These are phyloP conservation scores for Rubroboletus pulcherrimus DNA, from an alignment of 768 basidiomycete genomes.

Conservation along the genomic window DNA sequence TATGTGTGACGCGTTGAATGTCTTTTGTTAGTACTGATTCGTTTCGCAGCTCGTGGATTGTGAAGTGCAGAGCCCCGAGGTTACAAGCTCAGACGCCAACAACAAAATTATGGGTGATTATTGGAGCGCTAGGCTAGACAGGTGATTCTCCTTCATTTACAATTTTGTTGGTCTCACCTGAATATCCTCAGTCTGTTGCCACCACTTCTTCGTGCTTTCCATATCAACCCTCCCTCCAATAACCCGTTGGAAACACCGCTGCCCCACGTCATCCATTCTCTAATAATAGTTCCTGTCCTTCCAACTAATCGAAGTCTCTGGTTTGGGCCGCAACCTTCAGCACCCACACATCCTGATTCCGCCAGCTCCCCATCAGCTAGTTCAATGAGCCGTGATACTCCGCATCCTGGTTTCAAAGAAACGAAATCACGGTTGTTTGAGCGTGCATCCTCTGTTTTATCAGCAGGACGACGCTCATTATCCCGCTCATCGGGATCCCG, in stretches of 20 bases:
- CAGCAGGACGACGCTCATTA: slow-evolving; percentile 29
- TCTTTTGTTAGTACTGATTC: neutral
- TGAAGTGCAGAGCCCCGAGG: slow-evolving; percentile 38
- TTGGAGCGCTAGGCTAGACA: slow-evolving; percentile 72
- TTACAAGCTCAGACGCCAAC: slow-evolving; percentile 15
- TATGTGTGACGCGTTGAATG: slow-evolving; percentile 19
- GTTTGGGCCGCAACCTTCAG: slow-evolving; percentile 49
- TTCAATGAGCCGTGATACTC: slow-evolving; percentile 9
- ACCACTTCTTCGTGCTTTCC: slow-evolving; percentile 68
- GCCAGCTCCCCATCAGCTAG: slow-evolving; percentile 32
- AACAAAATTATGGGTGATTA: slow-evolving; percentile 64
- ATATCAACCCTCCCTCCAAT: slow-evolving; percentile 55
- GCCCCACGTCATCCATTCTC: slow-evolving; percentile 75
- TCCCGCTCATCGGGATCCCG: slow-evolving; percentile 48
- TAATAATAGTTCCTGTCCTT: slow-evolving; percentile 74
- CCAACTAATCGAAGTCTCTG: slow-evolving; percentile 54
- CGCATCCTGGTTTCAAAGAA: slow-evolving; percentile 17
- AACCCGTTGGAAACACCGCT: slow-evolving; percentile 70
- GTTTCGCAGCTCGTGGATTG: slow-evolving; percentile 35
- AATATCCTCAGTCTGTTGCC: slow-evolving; percentile 48
- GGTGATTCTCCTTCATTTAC: slow-evolving; percentile 40
- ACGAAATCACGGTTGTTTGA: slow-evolving; percentile 23
- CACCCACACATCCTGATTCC: slow-evolving; percentile 34
- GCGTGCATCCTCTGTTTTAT: slow-evolving; percentile 26
- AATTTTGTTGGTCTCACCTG: neutral